phyloP scores from a whole-genome alignment of 1,139 yeast genomes.

The Blastobotrys aristatus region DNA sequence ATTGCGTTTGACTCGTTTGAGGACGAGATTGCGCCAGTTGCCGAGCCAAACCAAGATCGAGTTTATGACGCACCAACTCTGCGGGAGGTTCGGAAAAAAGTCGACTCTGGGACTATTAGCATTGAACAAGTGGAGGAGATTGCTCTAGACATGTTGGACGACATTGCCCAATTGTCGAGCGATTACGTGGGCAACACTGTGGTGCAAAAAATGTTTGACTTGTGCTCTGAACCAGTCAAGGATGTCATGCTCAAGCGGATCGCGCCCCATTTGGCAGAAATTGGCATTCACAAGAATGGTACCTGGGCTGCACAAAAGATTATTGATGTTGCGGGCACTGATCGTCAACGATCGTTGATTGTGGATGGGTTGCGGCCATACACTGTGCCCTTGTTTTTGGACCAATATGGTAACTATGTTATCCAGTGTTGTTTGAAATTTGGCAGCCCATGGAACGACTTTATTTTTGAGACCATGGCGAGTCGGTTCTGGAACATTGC shows the following conservation, averaged over 20 bases:
- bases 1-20: constrained; percentile 25
- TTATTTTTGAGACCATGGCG: constrained; percentile 79
- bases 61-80: constrained; percentile 86
- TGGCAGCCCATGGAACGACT: constrained; percentile 83
- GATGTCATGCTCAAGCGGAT: constrained; percentile 77
- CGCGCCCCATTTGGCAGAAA: constrained; percentile 77
- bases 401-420: constrained; percentile 95
- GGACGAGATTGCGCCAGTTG: constrained; percentile 30
- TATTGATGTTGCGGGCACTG: constrained; percentile 65
- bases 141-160: constrained; percentile 80
- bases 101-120: constrained; percentile 41
- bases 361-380: constrained; percentile 72
- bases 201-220: constrained; percentile 81
- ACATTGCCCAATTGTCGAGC: constrained; percentile 83
- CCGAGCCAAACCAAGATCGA: constrained; percentile 40
- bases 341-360: constrained; percentile 66
- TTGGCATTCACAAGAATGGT: constrained; percentile 95
- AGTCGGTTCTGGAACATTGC: constrained; percentile 78
- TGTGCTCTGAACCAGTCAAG: constrained; percentile 65
- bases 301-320: constrained; percentile 99
- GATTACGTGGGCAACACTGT: constrained; percentile 96
- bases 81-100: constrained; percentile 48
- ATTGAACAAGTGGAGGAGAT: constrained; percentile 70
- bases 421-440: constrained; percentile 90
- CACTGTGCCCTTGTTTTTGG: constrained; percentile 81